Evolutionary conservation across 805 yeast species (phyloP).

Genomic region (Candida awuae): DNA sequence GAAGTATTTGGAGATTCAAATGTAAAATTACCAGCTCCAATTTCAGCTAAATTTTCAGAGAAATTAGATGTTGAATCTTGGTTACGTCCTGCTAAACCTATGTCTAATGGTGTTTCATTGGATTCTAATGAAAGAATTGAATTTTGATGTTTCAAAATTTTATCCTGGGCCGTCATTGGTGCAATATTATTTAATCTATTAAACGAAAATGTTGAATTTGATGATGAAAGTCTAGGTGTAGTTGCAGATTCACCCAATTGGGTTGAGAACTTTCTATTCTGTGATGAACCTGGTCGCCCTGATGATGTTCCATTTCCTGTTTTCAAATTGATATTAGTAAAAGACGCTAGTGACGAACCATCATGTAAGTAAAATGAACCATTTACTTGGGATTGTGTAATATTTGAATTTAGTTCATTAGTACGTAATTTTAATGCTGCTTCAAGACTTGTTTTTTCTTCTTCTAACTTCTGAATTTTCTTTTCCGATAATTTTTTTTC

Average conservation of each 20-base stretch:
- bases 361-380: constrained; percentile 27
- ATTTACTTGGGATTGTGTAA: constrained; percentile 3
- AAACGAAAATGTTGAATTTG: constrained; percentile 10
- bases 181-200: constrained; percentile 9
- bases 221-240: constrained; percentile 31
- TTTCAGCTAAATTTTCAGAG: background rate
- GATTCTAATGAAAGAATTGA: constrained; percentile 13
- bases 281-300: constrained; percentile 17
- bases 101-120: constrained; percentile 5
- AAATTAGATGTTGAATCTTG: background rate
- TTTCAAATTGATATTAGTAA: constrained; percentile 14
- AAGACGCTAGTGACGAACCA: constrained; percentile 21
- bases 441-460: constrained; percentile 21
- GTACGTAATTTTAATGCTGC: constrained; percentile 12
- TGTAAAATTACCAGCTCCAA: background rate
- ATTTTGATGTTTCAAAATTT: constrained; percentile 15
- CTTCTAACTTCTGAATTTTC: constrained; percentile 22
- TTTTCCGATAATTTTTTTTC: constrained; percentile 22
- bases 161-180: constrained; percentile 14
- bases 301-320: constrained; percentile 17
- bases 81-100: background rate
- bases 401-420: constrained; percentile 3
- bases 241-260: constrained; percentile 42
- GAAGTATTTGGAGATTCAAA: constrained; percentile 3
- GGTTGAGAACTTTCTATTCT: constrained; percentile 23